Evolutionary conservation across 176 grass and related monocot genomes (phyloP).

Genomic region (sorghum (Sorghum bicolor)): DNA sequence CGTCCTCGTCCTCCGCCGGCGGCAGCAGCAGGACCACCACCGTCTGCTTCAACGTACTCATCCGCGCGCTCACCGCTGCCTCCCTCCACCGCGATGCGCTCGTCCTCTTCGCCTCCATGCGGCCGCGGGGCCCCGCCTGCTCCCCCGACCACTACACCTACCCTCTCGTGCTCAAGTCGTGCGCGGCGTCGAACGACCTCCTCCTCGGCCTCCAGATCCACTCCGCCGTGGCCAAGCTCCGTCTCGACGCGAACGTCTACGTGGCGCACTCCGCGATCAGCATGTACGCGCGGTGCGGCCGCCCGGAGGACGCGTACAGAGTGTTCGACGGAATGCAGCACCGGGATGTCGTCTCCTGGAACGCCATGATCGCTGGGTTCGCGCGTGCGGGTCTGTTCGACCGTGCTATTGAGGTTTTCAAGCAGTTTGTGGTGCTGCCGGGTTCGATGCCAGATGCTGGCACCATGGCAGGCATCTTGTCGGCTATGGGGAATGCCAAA

Average conservation of each 20-base stretch:
- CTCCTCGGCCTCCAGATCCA: conserved; percentile 52
- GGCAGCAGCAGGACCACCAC: conserved; percentile 26
- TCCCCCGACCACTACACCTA: conserved; percentile 71
- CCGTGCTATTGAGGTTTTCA: conserved; percentile 39
- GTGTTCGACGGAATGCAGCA: conserved; percentile 63
- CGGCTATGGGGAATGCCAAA: conserved; percentile 42
- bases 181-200: conserved; percentile 41
- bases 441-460: conserved; percentile 51
- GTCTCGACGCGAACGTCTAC: conserved; percentile 51
- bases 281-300: conserved; percentile 57
- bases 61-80: conserved; percentile 50
- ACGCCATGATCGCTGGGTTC: conserved; percentile 67
- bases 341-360: conserved; percentile 74
- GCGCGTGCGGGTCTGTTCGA: conserved; percentile 26
- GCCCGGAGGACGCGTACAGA: conserved; percentile 36
- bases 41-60: conserved; percentile 68
- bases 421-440: conserved; percentile 36
- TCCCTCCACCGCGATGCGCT: conserved; percentile 52
- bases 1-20: background rate
- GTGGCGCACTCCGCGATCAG: conserved; percentile 60
- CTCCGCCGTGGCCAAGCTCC: conserved; percentile 24
- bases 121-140: conserved; percentile 23
- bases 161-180: conserved; percentile 74
- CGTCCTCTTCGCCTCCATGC: conserved; percentile 52
- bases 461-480: conserved; percentile 70